Evolutionary conservation across 805 yeast species (phyloP), one percentile per base, ranked within the genome.

Genomic region (Candida corydali): DNA sequence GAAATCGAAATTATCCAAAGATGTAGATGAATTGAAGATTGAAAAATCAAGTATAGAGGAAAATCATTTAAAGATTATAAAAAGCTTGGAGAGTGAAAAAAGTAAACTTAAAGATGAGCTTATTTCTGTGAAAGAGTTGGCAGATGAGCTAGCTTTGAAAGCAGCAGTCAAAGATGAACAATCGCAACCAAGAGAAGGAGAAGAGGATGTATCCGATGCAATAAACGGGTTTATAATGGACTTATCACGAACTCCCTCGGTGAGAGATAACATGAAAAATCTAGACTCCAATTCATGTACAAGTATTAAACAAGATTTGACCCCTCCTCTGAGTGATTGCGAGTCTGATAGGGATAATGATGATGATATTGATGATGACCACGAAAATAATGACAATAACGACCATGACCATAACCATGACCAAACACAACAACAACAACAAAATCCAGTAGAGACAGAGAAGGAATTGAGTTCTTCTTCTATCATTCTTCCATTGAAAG

Each of bases 191-290:
- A 16, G 4, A 9, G 23, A 26, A 12, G 17, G 15, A 17, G 28
- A 28, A 12, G 41, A 28, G 17, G 39, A 32, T 17, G 31, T 36
- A 17, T 32, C 36, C 12, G 26, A 29, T 14, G 40, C 43, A 10
- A 36, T 39, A 6, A 39, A 39, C 29, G 43, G 43, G 14, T 39
- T 39, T 23, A 39, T 39, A 8, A 36, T 32, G 37, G 43, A 39
- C 27, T 32, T 39, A 16, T 39, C 43, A 22, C 12, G 40, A 25
- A 39, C 43, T 7, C 43, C 43, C 2, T 39, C 43, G 4, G 43
- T 39, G 4, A 28, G 37, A 15, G 39, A 39, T 22, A 34, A 34
- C 29, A 11, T 36, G 26, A 29, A 36, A 16, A 28, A 20, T 19
- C 9, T 36, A 25, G 41, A 34, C 15, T 15, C 8, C 4, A 27